Conservation (phyloP, 2,329 filamentous ascomycete species). For the Epichloe amarillans region DNA sequence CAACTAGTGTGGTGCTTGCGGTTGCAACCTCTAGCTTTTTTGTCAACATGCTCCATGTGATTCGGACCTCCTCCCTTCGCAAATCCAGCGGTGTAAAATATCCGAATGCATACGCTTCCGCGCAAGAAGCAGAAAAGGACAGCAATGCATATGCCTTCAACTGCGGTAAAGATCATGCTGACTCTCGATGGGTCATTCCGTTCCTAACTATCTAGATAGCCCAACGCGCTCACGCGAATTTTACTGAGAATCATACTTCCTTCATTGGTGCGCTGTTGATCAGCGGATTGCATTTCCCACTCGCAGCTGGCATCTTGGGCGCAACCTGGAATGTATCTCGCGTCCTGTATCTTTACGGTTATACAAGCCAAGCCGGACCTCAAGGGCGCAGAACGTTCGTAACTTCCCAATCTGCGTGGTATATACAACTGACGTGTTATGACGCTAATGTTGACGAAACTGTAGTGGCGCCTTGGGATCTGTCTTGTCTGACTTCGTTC, state of each 20-base stretch:
- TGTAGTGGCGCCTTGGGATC: slow-evolving; percentile 23
- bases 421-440: background rate
- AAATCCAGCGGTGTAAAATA: slow-evolving; percentile 40
- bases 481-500: slow-evolving; percentile 20
- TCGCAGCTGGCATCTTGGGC: slow-evolving; percentile 34
- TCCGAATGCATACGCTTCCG: slow-evolving; percentile 42
- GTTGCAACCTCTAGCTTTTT: slow-evolving; percentile 44
- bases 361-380: slow-evolving; percentile 31
- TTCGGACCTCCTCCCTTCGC: slow-evolving; percentile 35
- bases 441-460: background rate
- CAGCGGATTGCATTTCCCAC: slow-evolving; percentile 41
- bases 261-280: slow-evolving; percentile 40
- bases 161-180: slow-evolving; percentile 31
- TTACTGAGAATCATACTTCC: slow-evolving; percentile 44
- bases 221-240: slow-evolving; percentile 51
- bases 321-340: slow-evolving; percentile 39
- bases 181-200: background rate
- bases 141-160: slow-evolving; percentile 45
- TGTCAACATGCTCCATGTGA: slow-evolving; percentile 39
- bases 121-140: slow-evolving; percentile 41
- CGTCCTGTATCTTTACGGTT: slow-evolving; percentile 42
- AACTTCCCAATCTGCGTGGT: background rate
- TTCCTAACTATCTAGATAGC: slow-evolving; percentile 19
- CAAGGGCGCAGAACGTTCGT: slow-evolving; percentile 29
- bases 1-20: slow-evolving; percentile 45